Percentiles rank a stretch among this genome's conserved stretches.
Evolutionary conservation across 768 basidiomycete species (phyloP).

Genomic region (Lentinus brumalis): DNA sequence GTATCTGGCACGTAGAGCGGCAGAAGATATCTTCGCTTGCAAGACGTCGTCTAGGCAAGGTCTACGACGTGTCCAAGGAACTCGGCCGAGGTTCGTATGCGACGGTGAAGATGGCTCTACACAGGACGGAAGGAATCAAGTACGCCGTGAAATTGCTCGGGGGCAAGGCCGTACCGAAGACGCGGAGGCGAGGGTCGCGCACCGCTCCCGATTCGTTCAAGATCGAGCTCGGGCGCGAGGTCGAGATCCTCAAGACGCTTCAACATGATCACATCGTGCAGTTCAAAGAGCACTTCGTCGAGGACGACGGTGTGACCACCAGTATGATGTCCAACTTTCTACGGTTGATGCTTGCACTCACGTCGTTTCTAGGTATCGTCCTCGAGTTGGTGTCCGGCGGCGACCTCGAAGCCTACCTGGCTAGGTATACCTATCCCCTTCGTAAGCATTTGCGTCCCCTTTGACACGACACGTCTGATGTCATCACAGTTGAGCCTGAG

Average conservation of each 20-base stretch:
- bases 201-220: not conserved
- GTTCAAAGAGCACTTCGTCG: constrained; percentile 61
- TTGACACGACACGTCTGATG: too few species aligned
- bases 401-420: constrained; percentile 81
- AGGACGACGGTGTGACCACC: constrained; percentile 58
- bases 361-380: constrained; percentile 59
- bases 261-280: constrained; percentile 81
- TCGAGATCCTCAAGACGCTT: constrained; percentile 72
- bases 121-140: constrained; percentile 65
- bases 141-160: constrained; percentile 88
- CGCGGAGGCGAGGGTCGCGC: not conserved
- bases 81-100: constrained; percentile 92
- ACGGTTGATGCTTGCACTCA: not conserved
- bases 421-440: not conserved
- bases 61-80: constrained; percentile 64
- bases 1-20: constrained; percentile 47
- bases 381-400: constrained; percentile 86
- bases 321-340: constrained; percentile 39
- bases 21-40: too few species aligned
- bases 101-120: constrained; percentile 79
- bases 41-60: too few species aligned
- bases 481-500: constrained; percentile 47
- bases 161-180: constrained; percentile 23
- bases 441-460: not conserved
- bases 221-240: constrained; percentile 41